Evolutionary conservation across 768 basidiomycete genomes (phyloP).

Genomic region (Suillus fuscotomentosus): DNA sequence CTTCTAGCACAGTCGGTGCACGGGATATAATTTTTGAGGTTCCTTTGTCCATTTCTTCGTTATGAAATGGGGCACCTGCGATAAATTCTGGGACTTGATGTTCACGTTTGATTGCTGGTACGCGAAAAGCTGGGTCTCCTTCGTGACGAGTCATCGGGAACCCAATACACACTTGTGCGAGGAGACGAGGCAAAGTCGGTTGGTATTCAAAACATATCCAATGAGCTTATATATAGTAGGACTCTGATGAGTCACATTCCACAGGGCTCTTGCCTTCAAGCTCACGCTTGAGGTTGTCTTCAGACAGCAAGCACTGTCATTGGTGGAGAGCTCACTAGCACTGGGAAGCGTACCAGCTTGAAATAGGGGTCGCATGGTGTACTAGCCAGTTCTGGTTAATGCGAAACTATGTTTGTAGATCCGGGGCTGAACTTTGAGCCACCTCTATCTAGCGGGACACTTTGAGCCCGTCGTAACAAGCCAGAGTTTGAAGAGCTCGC

Average conservation of each 20-base stretch:
- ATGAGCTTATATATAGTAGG: background rate
- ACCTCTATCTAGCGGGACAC: background rate
- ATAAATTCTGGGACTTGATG: background rate
- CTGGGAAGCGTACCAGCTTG: background rate
- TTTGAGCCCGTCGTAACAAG: background rate
- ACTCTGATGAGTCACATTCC: background rate
- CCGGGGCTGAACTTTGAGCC: background rate
- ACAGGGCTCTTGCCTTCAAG: background rate
- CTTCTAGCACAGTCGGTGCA: background rate
- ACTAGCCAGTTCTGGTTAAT: background rate
- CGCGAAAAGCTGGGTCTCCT: background rate
- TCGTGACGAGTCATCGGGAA: background rate
- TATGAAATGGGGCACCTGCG: too few species aligned
- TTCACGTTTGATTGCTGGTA: background rate
- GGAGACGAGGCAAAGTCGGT: background rate
- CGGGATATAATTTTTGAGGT: background rate
- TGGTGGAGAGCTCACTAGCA: background rate
- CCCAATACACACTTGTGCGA: background rate
- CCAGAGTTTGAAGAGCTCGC: background rate
- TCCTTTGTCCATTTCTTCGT: background rate
- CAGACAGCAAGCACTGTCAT: background rate
- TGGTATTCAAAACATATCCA: background rate
- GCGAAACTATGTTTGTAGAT: background rate
- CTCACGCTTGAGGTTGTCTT: background rate
- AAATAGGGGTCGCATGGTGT: background rate